A percentile compares a stretch with the other conserved stretches of the same genome.
Evolutionary conservation across 495 filamentous ascomycete genomes (phyloP).

Genomic region (Penicillium bovifimosum): DNA sequence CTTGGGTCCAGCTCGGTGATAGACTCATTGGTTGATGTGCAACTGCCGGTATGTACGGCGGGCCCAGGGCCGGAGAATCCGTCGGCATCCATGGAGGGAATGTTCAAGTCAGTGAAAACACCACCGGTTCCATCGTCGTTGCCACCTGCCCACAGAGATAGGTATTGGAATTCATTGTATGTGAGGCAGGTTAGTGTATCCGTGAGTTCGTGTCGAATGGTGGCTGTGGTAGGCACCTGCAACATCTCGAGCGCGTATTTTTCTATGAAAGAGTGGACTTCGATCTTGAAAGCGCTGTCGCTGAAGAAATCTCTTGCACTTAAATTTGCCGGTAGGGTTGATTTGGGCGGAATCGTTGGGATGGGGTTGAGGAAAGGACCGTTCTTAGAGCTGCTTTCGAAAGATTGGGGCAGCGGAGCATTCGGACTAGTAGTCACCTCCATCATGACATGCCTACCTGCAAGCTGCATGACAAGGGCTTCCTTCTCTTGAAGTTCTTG

Average conservation of each 20-base stretch:
- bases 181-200: conserved; percentile 44
- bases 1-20: conserved; percentile 21
- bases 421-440: background rate
- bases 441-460: background rate
- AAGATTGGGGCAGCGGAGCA: background rate
- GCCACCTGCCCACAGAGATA: conserved; percentile 53
- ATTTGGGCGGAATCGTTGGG: background rate
- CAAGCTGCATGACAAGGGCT: background rate
- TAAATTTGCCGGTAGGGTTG: background rate
- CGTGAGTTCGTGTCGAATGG: conserved; percentile 18
- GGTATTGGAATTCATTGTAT: conserved; percentile 46
- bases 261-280: conserved; percentile 15
- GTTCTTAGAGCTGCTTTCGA: background rate
- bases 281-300: background rate
- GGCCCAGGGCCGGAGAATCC: conserved; percentile 44
- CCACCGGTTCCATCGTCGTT: conserved; percentile 50
- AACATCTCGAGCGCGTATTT: conserved; percentile 17
- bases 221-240: conserved; percentile 1
- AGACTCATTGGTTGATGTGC: conserved; percentile 17
- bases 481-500: background rate
- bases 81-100: conserved; percentile 34
- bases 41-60: conserved; percentile 35
- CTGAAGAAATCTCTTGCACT: background rate
- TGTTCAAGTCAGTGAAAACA: conserved; percentile 39
- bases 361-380: background rate